These are phyloP conservation scores for Apium graveolens DNA, from an alignment of 129 eudicot species.

Conservation along the genomic window DNA sequence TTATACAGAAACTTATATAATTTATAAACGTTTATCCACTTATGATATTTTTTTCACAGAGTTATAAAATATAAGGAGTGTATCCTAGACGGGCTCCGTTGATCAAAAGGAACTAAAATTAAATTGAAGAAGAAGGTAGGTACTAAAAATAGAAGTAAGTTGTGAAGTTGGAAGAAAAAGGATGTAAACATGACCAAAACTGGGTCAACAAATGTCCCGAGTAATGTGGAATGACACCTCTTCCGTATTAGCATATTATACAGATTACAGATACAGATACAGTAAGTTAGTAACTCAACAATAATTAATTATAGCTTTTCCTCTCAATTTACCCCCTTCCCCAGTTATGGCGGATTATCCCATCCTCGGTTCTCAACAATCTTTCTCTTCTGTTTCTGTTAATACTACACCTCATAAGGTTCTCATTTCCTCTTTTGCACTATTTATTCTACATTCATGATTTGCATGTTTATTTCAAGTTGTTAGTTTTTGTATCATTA, in stretches of 20 bases:
- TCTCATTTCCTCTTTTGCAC: not conserved
- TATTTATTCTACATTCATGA: not conserved
- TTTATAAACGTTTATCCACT: no score
- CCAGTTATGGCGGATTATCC: conserved; percentile 54
- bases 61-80: no score
- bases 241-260: no score
- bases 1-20: no score
- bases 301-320: not conserved
- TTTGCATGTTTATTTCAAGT: not conserved
- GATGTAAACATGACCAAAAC: not conserved
- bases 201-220: not conserved
- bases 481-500: not conserved
- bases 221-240: not conserved
- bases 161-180: not conserved
- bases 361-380: conserved; percentile 23
- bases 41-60: no score
- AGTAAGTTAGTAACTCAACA: no score
- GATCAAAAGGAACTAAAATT: no score
- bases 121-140: no score
- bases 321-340: conserved; percentile 21
- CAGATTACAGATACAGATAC: not conserved
- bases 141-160: no score
- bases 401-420: conserved; percentile 60
- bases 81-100: no score
- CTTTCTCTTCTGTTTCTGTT: conserved; percentile 37